Base-by-base conservation (phyloP, 768 basidiomycete species). In the Agaricus blazei region DNA sequence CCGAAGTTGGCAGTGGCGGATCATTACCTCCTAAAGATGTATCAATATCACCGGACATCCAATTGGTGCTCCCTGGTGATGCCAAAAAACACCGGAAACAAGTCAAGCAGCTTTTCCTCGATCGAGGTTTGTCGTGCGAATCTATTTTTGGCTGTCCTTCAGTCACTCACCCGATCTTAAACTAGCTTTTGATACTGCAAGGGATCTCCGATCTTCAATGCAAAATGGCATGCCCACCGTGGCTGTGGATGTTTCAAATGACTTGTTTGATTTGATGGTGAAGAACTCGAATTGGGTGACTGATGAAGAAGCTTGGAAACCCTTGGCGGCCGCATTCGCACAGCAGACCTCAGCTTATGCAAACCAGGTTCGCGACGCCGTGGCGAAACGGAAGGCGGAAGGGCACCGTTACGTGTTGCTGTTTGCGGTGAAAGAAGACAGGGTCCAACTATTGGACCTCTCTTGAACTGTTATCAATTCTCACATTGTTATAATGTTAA, bases 271-370 rank as follows among this genome's bases (percentile, higher is more conserved):
- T 46, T 62, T 73, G 1, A 79, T 93, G 74, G 74, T 76, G 28
- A 77, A 73, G 63, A 81, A 67, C 36, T 64, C 81, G 3, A 65
- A 70, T 14, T 92, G 90, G 90, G 68, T 90, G 26, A 77, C 76
- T 4, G 88, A 90, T 57, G 90, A 93, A 43, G 88, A 91, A 38
- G 72, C 75, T 0, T 90, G 90, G 88, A 86, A 83, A 67, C 57
- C 72, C 2, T 74, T 90, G 38, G 64, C 75, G 6, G 71, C 75
- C 0, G 66, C 68, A 8, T 86, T 90, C 66, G 82, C 85, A 0
- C 69, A 77, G 27, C 75, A 80, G 44, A 78, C 81, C 50, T 72
- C 78, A 6, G 75, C 78, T 2, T 90, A 90, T 64, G 87, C 85
- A 1, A 65, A 76, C 24, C 85, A 87, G 54, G 69, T 93, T 19